These are phyloP conservation scores for Rhynchospora breviuscula DNA, from an alignment of 176 grass and related monocot genomes.

Conservation along the genomic window DNA sequence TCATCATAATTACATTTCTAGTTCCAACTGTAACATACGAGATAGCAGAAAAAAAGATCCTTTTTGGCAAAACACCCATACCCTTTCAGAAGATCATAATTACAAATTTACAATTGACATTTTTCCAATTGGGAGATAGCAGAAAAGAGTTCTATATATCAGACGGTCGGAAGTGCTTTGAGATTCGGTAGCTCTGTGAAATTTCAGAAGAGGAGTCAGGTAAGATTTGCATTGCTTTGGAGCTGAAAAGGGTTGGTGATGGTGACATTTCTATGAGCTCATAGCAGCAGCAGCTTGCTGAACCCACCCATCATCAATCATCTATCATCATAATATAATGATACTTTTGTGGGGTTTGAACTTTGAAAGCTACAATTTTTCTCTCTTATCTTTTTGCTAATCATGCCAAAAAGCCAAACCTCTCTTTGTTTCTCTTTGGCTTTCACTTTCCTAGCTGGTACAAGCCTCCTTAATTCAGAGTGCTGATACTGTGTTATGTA, in stretches of 20 bases:
- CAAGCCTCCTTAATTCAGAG: too few relatives aligned
- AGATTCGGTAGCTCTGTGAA: not conserved
- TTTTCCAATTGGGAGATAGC: not conserved
- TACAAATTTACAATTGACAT: not conserved
- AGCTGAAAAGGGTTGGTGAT: slow-evolving; percentile 12
- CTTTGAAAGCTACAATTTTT: not conserved
- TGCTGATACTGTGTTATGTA: not conserved
- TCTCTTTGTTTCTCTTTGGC: not conserved
- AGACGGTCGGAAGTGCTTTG: not conserved
- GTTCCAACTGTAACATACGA: not conserved
- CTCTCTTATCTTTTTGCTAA: not conserved
- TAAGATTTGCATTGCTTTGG: not conserved
- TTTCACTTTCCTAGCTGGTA: too few relatives aligned
- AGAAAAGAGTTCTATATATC: not conserved
- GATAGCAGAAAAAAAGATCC: too few relatives aligned
- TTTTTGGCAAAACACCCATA: not conserved
- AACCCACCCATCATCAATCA: not conserved
- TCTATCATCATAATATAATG: not conserved
- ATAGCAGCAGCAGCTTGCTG: not conserved
- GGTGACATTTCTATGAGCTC: slow-evolving; percentile 16
- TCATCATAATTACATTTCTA: slow-evolving; percentile 6
- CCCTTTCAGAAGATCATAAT: not conserved
- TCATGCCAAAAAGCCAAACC: not conserved
- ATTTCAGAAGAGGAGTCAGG: slow-evolving; percentile 10
- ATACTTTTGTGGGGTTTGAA: not conserved